Base-by-base conservation (phyloP, 345 rosid genomes). In the Dipteronia sinensis region DNA sequence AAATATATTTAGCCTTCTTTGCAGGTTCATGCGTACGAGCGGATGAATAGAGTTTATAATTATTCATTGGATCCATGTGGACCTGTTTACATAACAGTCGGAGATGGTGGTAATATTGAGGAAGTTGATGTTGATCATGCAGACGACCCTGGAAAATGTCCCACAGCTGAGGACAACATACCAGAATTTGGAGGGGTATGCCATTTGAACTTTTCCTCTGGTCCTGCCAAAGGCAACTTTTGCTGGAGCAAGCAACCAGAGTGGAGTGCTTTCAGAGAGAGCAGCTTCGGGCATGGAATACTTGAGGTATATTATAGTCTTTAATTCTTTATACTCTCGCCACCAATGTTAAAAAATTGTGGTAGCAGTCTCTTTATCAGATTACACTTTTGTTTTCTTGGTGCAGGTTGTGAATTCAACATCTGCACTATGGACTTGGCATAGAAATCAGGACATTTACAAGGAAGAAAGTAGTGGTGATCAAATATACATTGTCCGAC, bases 1-100 rank as follows among this genome's bases (percentile, higher is more conserved):
- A 29, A 44, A 38, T 56, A 55, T 53, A n/a, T 19, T 17, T 0
- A 15, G n/a, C 71, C 68, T 64, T n/a, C 62, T 67, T 23, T 69
- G 29, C 81, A 93, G 98, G 94, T 93, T 55, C 98, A 95, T 80
- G 97, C 98, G n/a, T 95, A 93, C 72, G 96, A 95, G 88, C 78
- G 96, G 74, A 90, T 91, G 86, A 93, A 93, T 74, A 86, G 92
- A 77, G 87, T 95, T 38, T 89, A 89, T 69, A 92, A 95, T 82
- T 95, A 95, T 78, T 87, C 85, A 44, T 55, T 93, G 82, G 92
- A 93, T 78, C 80, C 85, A 38, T 95, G 98, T 69, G 98, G 91
- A 16, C 94, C 94, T 19, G 85, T 92, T 69, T 89, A 93, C 86
- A 84, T 93, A 79, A 89, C 89, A 27, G 89, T 93, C 10, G 98